Evolutionary conservation across 257 asterid genomes (phyloP).

Genomic region (Henckelia pumila): DNA sequence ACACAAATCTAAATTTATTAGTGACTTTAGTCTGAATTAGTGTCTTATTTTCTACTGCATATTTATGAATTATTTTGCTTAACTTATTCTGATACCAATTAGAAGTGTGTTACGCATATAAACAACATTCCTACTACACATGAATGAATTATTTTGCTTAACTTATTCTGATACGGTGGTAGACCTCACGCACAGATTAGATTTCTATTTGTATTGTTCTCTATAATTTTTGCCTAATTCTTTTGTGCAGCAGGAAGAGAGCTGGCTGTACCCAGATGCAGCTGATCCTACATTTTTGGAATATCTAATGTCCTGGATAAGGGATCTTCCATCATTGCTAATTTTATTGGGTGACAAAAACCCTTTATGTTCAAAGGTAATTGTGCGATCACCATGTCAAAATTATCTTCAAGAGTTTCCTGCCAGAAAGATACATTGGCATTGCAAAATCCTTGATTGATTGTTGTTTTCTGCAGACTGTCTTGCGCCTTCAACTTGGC

Average conservation of each 20-base stretch:
- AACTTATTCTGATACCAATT: too few species aligned
- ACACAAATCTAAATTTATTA: background rate
- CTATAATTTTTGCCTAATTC: constrained; percentile 3
- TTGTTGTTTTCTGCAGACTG: constrained; percentile 57
- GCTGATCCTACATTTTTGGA: constrained; percentile 51
- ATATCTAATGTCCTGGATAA: constrained; percentile 60
- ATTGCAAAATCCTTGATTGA: background rate
- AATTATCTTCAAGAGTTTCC: background rate
- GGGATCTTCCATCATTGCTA: constrained; percentile 68
- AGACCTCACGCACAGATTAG: constrained; percentile 13
- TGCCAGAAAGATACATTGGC: constrained; percentile 7
- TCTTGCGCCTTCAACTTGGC: constrained; percentile 61
- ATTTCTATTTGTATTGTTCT: constrained; percentile 3
- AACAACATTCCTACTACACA: constrained; percentile 1
- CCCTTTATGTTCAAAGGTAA: constrained; percentile 68
- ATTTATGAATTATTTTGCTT: too few species aligned
- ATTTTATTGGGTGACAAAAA: constrained; percentile 54
- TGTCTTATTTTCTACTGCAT: background rate
- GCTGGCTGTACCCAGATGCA: constrained; percentile 36
- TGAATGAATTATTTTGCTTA: background rate
- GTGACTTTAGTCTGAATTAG: constrained; percentile 7
- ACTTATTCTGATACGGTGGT: constrained; percentile 1
- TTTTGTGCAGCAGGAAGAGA: constrained; percentile 48
- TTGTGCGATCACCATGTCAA: constrained; percentile 25
- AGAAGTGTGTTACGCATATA: constrained; percentile 1